Evolutionary conservation across 257 asterid species (phyloP).

Genomic region (Eucommia ulmoides): DNA sequence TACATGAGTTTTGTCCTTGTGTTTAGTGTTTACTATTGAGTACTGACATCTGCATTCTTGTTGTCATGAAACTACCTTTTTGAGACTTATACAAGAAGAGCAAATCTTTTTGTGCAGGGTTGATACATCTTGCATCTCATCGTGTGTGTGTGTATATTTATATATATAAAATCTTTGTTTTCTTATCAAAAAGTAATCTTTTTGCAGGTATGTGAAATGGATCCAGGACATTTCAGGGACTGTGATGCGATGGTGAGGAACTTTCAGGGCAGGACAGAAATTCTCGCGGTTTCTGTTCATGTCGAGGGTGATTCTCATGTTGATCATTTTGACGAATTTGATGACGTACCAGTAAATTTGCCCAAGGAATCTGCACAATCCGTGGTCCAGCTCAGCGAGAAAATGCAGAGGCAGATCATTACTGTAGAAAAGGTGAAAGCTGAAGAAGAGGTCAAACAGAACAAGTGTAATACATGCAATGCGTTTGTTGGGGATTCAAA

Average conservation of each 20-base stretch:
- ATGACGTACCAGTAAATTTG: slow-evolving; percentile 34
- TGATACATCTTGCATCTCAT: too few relatives aligned
- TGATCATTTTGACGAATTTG: slow-evolving; percentile 66
- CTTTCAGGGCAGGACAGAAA: slow-evolving; percentile 77
- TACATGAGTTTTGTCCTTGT: too few relatives aligned
- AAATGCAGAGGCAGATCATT: slow-evolving; percentile 48
- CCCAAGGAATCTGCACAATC: slow-evolving; percentile 21
- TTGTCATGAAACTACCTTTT: too few relatives aligned
- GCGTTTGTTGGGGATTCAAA: slow-evolving; percentile 64
- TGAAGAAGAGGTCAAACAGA: slow-evolving; percentile 49
- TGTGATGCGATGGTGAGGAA: slow-evolving; percentile 64
- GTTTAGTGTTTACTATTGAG: too few relatives aligned
- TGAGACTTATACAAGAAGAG: too few relatives aligned
- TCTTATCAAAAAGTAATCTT: too few relatives aligned
- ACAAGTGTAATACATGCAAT: slow-evolving; percentile 72
- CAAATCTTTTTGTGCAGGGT: too few relatives aligned
- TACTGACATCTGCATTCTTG: too few relatives aligned
- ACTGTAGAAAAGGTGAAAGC: slow-evolving; percentile 32
- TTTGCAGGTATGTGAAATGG: slow-evolving; percentile 72
- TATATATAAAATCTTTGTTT: too few relatives aligned
- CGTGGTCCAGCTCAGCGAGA: slow-evolving; percentile 33
- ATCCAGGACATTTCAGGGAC: slow-evolving; percentile 62
- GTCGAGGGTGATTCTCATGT: slow-evolving; percentile 51
- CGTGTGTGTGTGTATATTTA: too few relatives aligned
- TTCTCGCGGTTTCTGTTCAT: slow-evolving; percentile 78